Base-by-base conservation (phyloP, 2,329 filamentous ascomycete genomes). In the Colletotrichum paranaense region DNA sequence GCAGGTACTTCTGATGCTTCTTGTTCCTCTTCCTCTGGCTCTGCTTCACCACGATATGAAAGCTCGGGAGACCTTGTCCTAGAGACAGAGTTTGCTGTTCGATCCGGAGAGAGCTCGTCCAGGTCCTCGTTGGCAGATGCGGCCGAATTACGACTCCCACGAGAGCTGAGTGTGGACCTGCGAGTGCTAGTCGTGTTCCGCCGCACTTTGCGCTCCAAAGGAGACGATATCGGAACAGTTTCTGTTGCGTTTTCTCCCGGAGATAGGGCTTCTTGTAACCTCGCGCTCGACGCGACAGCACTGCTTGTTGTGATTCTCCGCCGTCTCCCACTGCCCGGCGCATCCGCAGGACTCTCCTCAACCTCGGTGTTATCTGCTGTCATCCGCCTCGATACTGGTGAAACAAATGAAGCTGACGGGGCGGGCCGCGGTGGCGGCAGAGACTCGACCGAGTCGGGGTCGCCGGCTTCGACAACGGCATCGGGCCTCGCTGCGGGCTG, bases 301-400 rank as follows among this genome's bases (percentile, higher is more conserved):
- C 80, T 81, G 42, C 79, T 80, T 8, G 81, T 77, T 16, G 78
- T 80, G 16, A 88, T 77, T 4, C 78, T 82, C 30, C 85, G 84
- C 62, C 88, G 81, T 9, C 84, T 85, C 1, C 89, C 89, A 75
- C 88, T 91, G 2, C 89, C 89, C 1, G 89, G 89, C 16, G 88
- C 88, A 75, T 88, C 79, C 9, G 76, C 80, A 0, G 90, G 89
- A 68, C 88, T 90, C 76, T 91, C 88, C 46, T 81, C 82, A 16
- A 89, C 83, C 77, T 88, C 86, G 60, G 88, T 85, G 19, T 77
- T 74, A 16, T 75, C 55, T 12, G 60, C 24, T 11, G 69, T 53
- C 12, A 49, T 52, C 35, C 53, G 60, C 46, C 69, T 66, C 16
- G 53, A 59, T 24, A 68, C 52, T 3, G 67, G 65, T 19, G 73